Percentiles rank a stretch among this genome's conserved stretches.
phyloP scores from a whole-genome alignment of 352 stramenopile genomes.

The Globisporangium irregulare region DNA sequence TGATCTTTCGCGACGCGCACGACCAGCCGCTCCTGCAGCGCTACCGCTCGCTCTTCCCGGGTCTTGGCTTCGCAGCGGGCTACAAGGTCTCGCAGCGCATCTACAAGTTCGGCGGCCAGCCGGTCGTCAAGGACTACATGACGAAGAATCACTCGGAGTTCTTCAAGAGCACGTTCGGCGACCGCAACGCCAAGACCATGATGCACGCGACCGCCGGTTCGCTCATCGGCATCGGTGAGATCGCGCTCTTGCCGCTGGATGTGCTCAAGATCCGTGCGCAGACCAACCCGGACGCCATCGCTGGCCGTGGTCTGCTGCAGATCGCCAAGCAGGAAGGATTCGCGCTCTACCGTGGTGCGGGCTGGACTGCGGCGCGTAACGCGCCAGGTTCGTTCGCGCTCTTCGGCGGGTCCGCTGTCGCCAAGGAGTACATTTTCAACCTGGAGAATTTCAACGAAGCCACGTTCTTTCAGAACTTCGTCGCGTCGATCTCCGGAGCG shows the following conservation, averaged over 20 bases:
- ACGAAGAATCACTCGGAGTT: constrained; percentile 82
- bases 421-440: constrained; percentile 90
- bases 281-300: constrained; percentile 92
- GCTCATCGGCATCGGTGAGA: constrained; percentile 94
- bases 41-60: constrained; percentile 89
- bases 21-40: constrained; percentile 75
- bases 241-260: constrained; percentile 93
- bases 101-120: constrained; percentile 97
- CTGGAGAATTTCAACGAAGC: constrained; percentile 89
- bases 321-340: constrained; percentile 93
- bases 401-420: constrained; percentile 89
- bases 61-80: constrained; percentile 91
- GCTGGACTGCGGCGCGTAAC: constrained; percentile 92
- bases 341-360: constrained; percentile 88
- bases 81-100: constrained; percentile 97
- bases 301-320: constrained; percentile 87
- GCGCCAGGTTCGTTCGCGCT: constrained; percentile 94
- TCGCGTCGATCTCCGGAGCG: constrained; percentile 80
- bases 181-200: constrained; percentile 92
- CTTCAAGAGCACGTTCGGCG: constrained; percentile 89
- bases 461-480: constrained; percentile 91
- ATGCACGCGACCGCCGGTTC: constrained; percentile 91
- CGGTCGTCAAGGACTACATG: constrained; percentile 92
- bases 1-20: constrained; percentile 89
- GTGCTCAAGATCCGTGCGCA: constrained; percentile 97